Evolutionary conservation across 208 protist genomes (phyloP).

Genomic region (Crithidia fasciculata): DNA sequence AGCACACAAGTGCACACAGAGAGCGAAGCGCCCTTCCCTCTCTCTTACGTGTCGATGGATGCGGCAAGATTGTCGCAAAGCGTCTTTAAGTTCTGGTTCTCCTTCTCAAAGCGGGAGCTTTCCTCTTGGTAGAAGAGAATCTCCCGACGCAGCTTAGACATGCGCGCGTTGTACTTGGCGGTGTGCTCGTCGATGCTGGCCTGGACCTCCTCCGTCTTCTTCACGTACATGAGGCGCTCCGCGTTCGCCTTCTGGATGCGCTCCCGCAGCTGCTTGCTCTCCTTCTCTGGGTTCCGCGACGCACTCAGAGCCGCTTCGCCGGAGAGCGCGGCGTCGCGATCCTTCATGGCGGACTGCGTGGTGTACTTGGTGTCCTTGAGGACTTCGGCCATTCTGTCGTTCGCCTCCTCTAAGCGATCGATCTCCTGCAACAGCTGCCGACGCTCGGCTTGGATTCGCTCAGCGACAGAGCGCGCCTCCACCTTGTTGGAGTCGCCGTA

Average conservation of each 20-base stretch:
- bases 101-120: slow-evolving; percentile 62
- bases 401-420: slow-evolving; percentile 59
- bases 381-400: slow-evolving; percentile 52
- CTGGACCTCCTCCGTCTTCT: slow-evolving; percentile 63
- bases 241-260: slow-evolving; percentile 65
- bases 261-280: slow-evolving; percentile 61
- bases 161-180: slow-evolving; percentile 54
- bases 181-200: slow-evolving; percentile 51
- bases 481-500: slow-evolving; percentile 58
- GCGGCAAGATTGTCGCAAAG: slow-evolving; percentile 73
- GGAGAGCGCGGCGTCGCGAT: slow-evolving; percentile 52
- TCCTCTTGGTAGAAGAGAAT: slow-evolving; percentile 74
- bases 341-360: slow-evolving; percentile 39
- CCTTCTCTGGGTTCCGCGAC: slow-evolving; percentile 54
- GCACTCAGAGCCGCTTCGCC: slow-evolving; percentile 44
- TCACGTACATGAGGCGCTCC: slow-evolving; percentile 51
- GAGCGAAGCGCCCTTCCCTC: too few relatives aligned
- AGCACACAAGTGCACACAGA: too few relatives aligned
- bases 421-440: slow-evolving; percentile 61
- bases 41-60: slow-evolving; percentile 37
- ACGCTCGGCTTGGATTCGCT: slow-evolving; percentile 78
- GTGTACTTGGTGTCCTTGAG: slow-evolving; percentile 68
- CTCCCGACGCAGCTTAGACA: slow-evolving; percentile 64
- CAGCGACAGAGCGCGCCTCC: slow-evolving; percentile 45
- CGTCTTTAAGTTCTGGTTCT: slow-evolving; percentile 68